Base-by-base conservation (phyloP, 768 basidiomycete genomes). In the Lactifluus echinatus region DNA sequence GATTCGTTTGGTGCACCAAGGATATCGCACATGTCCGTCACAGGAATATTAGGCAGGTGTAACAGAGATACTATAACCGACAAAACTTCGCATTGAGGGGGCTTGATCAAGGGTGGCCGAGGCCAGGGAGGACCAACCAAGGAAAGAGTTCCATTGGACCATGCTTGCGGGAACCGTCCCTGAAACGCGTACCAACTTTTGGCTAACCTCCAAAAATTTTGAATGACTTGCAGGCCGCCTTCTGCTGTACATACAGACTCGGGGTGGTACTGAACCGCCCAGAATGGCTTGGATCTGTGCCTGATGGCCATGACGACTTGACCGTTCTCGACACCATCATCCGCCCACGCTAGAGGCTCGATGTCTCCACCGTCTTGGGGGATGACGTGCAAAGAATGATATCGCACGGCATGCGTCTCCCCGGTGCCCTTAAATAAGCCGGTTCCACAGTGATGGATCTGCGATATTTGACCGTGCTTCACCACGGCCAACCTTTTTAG, bases 231-330 rank as follows among this genome's bases (percentile, higher is more conserved):
- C n/a, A 77, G 64, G 1, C 89, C 89, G 6, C 85, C 86, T 2
- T 77, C 79, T 42, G 74, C 72, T 2, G 89, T 92, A 63, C 85
- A 77, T 3, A 87, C 80, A 4, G 89, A 92, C 66, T 92, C 90
- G 6, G 90, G 90, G 67, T 93, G 90, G 67, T 92, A 93, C 66
- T 93, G 90, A 23, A 93, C 90, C 3, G 86, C 89, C 85, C 87
- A 92, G 65, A 89, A 88, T 4, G 90, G 89, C 58, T 75, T 78
- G 23, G 63, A 69, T 49, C 61, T 74, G 66, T 93, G 90, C 61
- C 76, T 78, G 26, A 79, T 71, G 39, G 83, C 88, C 89, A 93
- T 92, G 45, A 89, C 74, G 21, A 89, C 82, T 43, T 64, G 74
- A 6, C 84, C 85, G 58, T 87, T 83, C 52, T 84, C 85, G 23